Base-by-base conservation (phyloP, 2,329 filamentous ascomycete species). In the Cyphellophora attinorum region DNA sequence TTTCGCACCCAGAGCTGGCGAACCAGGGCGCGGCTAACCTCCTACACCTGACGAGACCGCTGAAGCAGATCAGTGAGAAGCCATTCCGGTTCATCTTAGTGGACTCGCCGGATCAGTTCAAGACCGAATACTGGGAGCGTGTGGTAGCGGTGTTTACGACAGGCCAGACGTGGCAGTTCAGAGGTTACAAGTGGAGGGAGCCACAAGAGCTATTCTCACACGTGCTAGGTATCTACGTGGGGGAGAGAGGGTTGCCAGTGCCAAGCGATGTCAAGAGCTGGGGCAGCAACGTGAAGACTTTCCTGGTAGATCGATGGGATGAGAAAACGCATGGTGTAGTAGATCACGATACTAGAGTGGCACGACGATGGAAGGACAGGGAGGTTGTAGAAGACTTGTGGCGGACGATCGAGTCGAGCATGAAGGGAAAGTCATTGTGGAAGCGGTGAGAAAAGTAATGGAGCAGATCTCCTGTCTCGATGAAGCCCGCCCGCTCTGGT, bases 81-180 rank as follows among this genome's bases (percentile, higher is more conserved):
- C 80, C 85, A 1, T 76, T 91, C 53, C 84, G 88, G 30, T 98
- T 98, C 67, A 93, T 96, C 54, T 77, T 98, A 25, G 89, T 96
- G 35, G 91, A 98, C 58, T 81, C 80, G 12, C 83, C 88, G 0
- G 81, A 93, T 54, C 82, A 91, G 58, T 98, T 98, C 72, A 93
- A 94, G 58, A 91, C 91, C 0, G 88, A 96, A 55, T 95, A 96
- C 67, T 98, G 91, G 91, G 80, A 80, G 51, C 79, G 88, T 33
- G 82, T 98, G 5, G 91, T 95, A 2, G 91, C 84, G 10, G 88
- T 98, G 38, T 96, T 98, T 63, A 98, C 91, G 0, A 98, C 91
- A 0, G 91, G 91, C 19, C 91, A 98, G 64, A 79, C 81, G 6
- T 98, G 91, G 91, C 91, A 98, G 62, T 98, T 98, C 65, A 94